These are phyloP conservation scores for Cubamyces sp. DNA, from an alignment of 768 basidiomycete species.

Conservation along the genomic window DNA sequence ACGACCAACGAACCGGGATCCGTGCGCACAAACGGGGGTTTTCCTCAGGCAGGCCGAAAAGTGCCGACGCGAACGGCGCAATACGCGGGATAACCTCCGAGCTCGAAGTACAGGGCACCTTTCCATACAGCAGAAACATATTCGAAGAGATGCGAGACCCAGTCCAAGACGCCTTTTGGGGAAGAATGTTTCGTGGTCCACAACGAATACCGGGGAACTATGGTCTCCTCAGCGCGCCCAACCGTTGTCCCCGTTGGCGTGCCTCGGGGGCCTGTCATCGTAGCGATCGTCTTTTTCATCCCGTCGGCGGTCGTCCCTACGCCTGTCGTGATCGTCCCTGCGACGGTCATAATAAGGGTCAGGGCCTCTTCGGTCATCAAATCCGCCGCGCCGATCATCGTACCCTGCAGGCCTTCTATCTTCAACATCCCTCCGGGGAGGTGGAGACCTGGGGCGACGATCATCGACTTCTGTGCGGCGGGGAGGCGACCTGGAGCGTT, in stretches of 20 bases:
- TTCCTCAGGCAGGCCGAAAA: slow-evolving; percentile 21
- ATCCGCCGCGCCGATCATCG: slow-evolving; percentile 86
- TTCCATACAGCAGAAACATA: slow-evolving; percentile 29
- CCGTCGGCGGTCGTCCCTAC: slow-evolving; percentile 78
- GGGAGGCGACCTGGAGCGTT: slow-evolving; percentile 80
- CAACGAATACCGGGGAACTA: slow-evolving; percentile 23
- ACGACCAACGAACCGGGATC: slow-evolving; percentile 2
- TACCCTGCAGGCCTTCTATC: slow-evolving; percentile 91
- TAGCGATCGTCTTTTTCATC: slow-evolving; percentile 83
- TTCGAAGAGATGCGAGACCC: slow-evolving; percentile 26
- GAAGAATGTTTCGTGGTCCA: slow-evolving; percentile 28
- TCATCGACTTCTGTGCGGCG: slow-evolving; percentile 71
- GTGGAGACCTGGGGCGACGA: slow-evolving; percentile 85
- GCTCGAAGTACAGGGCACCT: slow-evolving; percentile 31
- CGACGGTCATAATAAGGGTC: slow-evolving; percentile 88
- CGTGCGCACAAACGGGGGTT: slow-evolving; percentile 15
- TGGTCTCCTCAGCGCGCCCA: slow-evolving; percentile 35
- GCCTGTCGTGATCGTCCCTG: slow-evolving; percentile 72
- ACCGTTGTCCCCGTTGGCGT: slow-evolving; percentile 70
- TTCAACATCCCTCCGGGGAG: slow-evolving; percentile 78
- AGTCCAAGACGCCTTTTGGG: slow-evolving; percentile 32
- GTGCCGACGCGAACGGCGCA: slow-evolving; percentile 23
- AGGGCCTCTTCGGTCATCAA: slow-evolving; percentile 83
- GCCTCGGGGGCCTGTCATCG: slow-evolving; percentile 75
- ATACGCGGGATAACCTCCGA: slow-evolving; percentile 31